These are phyloP conservation scores for Aspergillus phoenicis DNA, from an alignment of 2,329 filamentous ascomycete genomes.

Conservation along the genomic window DNA sequence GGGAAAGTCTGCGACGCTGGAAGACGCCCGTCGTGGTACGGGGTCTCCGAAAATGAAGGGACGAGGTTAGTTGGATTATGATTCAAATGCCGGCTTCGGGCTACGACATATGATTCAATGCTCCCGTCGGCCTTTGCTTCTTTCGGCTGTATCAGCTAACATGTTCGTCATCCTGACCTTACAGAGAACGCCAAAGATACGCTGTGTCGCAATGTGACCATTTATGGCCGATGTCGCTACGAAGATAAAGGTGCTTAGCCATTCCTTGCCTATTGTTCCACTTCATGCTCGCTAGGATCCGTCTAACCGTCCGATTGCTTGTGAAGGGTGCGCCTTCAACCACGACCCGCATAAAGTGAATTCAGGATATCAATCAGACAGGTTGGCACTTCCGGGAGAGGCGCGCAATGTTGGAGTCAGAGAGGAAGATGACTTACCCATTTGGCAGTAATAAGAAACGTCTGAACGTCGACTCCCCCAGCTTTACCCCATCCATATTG, in stretches of 20 bases:
- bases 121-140: neutral
- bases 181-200: slow-evolving; percentile 81
- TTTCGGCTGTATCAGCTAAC: slow-evolving; percentile 15
- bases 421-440: slow-evolving; percentile 23
- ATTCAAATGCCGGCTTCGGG: neutral
- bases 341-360: slow-evolving; percentile 72
- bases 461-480: slow-evolving; percentile 93
- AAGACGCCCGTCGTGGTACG: slow-evolving; percentile 48
- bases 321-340: slow-evolving; percentile 76
- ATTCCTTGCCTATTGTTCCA: slow-evolving; percentile 7
- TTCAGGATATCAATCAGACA: slow-evolving; percentile 43
- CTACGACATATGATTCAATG: neutral
- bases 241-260: slow-evolving; percentile 70
- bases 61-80: slow-evolving; percentile 44
- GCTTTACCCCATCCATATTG: slow-evolving; percentile 73
- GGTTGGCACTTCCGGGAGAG: slow-evolving; percentile 31
- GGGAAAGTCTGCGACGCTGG: slow-evolving; percentile 46
- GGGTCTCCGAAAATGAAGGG: slow-evolving; percentile 52
- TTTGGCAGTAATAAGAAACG: slow-evolving; percentile 60
- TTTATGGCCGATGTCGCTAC: slow-evolving; percentile 90
- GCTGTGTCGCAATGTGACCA: slow-evolving; percentile 86
- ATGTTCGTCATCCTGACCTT: slow-evolving; percentile 5
- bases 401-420: slow-evolving; percentile 7
- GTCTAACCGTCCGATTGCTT: slow-evolving; percentile 24
- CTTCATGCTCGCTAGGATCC: slow-evolving; percentile 6